Evolutionary conservation across 768 basidiomycete genomes (phyloP), one percentile per base, ranked within the genome.

Genomic region (Russula virescens): DNA sequence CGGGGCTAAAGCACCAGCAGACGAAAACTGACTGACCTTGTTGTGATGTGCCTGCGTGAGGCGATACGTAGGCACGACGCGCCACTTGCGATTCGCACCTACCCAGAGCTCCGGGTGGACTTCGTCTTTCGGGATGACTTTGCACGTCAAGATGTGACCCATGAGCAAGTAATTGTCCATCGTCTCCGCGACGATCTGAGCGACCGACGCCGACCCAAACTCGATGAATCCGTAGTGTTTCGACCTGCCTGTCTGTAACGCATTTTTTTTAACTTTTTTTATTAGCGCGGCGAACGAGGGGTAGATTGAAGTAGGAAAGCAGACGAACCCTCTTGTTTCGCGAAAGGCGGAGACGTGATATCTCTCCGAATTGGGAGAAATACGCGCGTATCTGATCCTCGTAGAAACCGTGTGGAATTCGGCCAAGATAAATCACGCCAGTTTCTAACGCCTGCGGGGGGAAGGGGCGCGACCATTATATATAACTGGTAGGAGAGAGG

Each of bases 141-240:
- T 89, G 79, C 96, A 98, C 48, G 83, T 84, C 59, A 99, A 80
- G 66, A 99, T 89, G 71, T 97, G 96, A 8, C 96, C 95, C 81
- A 89, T 83, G 66, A 99, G 80, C 43, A 99, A 82, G 74, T 98
- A 99, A 77, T 97, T 98, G 80, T 99, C 86, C 97, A 98, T 98
- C 49, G 96, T 98, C 71, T 98, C 97, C 2, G 91, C 88, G 9
- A 97, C 97, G 65, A 99, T 98, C 71, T 94, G 77, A 0, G 97
- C 95, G 34, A 98, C 94, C 0, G 88, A 81, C 21, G 84, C 81
- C 47, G 92, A 94, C 58, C 87, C 84, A 73, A 99, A 97, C 75
- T 98, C 96, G 70, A 99, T 80, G 79, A 96, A 98, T 3, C 85
- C 96, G 74, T 96, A 98, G 74, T 98, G 96, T 75, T 98, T 99